Evolutionary conservation across 805 yeast genomes (phyloP).

Genomic region (Candida sakaeoensis): DNA sequence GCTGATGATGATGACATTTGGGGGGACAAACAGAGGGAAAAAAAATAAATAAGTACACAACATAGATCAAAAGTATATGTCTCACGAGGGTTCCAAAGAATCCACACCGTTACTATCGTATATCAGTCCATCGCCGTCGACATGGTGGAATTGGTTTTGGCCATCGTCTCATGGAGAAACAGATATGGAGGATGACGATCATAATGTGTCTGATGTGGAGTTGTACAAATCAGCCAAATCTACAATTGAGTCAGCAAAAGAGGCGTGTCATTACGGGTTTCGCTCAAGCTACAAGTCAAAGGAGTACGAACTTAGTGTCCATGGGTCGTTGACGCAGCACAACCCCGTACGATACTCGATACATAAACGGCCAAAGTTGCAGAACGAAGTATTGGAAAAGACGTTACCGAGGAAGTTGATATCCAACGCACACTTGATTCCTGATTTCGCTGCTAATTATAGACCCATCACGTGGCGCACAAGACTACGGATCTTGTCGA

Average conservation of each 20-base stretch:
- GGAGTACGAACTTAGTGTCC: constrained; percentile 30
- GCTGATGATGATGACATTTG: no score
- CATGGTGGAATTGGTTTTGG: constrained; percentile 29
- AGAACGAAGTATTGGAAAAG: constrained; percentile 23
- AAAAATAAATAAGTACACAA: neutral
- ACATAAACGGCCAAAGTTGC: constrained; percentile 29
- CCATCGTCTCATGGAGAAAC: neutral
- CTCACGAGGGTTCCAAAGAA: neutral
- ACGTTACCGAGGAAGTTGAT: neutral
- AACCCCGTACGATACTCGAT: constrained; percentile 31
- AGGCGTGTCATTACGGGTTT: constrained; percentile 32
- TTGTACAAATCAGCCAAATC: constrained; percentile 27
- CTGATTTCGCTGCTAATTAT: constrained; percentile 21
- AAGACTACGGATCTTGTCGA: constrained; percentile 19
- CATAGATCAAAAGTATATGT: neutral
- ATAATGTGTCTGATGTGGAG: constrained; percentile 22
- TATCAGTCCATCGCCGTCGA: neutral
- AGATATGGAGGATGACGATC: constrained; percentile 12
- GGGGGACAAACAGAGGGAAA: neutral
- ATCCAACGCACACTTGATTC: constrained; percentile 4
- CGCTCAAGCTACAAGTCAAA: constrained; percentile 13
- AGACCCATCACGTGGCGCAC: constrained; percentile 22
- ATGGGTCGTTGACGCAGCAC: constrained; percentile 28
- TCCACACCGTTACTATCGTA: neutral
- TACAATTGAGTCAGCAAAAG: constrained; percentile 31